phyloP scores from a whole-genome alignment of 2,329 filamentous ascomycete species.

The Aureobasidium leucospermi region DNA sequence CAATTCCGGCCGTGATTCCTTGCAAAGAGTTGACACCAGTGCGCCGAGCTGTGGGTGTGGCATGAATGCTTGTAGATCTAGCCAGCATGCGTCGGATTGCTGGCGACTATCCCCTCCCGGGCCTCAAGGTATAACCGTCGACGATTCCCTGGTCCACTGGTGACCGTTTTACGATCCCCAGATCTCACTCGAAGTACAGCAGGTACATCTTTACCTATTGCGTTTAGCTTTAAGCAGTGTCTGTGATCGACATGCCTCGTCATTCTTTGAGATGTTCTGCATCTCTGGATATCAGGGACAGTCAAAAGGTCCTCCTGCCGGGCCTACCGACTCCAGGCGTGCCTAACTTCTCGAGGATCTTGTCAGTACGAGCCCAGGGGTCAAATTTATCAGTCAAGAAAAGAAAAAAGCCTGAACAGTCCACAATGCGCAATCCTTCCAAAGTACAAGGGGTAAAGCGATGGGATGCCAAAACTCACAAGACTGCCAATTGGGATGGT shows the following conservation, averaged over 20 bases:
- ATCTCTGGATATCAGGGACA: neutral
- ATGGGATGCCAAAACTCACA: conserved; percentile 16
- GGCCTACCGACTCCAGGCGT: neutral
- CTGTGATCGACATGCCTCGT: conserved; percentile 5
- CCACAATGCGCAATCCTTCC: neutral
- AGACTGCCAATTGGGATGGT: conserved; percentile 16
- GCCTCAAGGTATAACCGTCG: conserved; percentile 4
- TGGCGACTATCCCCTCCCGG: neutral
- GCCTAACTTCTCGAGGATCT: conserved; percentile 14
- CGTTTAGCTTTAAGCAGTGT: neutral
- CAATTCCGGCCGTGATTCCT: neutral
- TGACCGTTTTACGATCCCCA: neutral
- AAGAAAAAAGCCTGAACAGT: neutral
- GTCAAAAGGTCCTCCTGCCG: conserved; percentile 8
- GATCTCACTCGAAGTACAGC: neutral
- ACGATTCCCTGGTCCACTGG: neutral
- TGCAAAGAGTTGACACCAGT: conserved; percentile 3
- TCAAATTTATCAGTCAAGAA: neutral
- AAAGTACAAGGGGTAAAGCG: conserved; percentile 1
- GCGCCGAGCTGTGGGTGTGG: neutral
- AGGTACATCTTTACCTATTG: conserved; percentile 8
- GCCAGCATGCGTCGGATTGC: neutral
- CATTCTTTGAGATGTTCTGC: neutral
- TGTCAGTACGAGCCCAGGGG: neutral
- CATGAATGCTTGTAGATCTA: neutral